Evolutionary conservation across 2,329 filamentous ascomycete species (phyloP).

Genomic region (Furcasterigmium sp.): DNA sequence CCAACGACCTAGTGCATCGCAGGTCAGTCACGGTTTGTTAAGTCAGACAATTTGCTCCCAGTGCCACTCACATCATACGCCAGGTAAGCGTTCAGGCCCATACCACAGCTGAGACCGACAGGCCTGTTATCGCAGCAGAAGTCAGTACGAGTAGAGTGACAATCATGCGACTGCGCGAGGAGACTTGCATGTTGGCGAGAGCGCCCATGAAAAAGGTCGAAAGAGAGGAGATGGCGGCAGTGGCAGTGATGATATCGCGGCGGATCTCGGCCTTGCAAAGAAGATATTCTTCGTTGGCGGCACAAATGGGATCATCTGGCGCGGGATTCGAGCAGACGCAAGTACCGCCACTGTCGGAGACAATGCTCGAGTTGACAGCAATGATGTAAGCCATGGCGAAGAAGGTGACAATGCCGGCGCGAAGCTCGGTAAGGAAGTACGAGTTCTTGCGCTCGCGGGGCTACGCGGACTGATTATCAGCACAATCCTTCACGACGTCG

Average conservation of each 20-base stretch:
- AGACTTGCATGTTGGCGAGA: constrained; percentile 64
- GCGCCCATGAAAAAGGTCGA: constrained; percentile 80
- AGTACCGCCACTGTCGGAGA: constrained; percentile 65
- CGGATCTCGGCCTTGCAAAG: constrained; percentile 62
- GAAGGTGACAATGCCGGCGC: constrained; percentile 77
- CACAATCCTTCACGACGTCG: too few relatives aligned
- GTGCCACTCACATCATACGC: constrained; percentile 53
- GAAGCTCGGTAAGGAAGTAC: constrained; percentile 76
- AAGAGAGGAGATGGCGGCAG: constrained; percentile 74
- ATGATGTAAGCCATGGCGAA: constrained; percentile 57
- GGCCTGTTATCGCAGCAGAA: constrained; percentile 16
- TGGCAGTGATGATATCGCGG: constrained; percentile 78
- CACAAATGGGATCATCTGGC: constrained; percentile 46
- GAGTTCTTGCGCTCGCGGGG: constrained; percentile 67
- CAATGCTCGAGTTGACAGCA: constrained; percentile 47
- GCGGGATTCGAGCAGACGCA: constrained; percentile 60
- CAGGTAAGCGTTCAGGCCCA: constrained; percentile 79
- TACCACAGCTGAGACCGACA: constrained; percentile 34
- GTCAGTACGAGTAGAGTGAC: not conserved
- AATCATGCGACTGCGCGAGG: not conserved
- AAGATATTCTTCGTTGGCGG: constrained; percentile 50
- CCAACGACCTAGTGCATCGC: constrained; percentile 48
- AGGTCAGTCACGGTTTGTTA: constrained; percentile 4
- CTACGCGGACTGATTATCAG: constrained; percentile 32
- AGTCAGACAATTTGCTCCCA: too few relatives aligned